phyloP scores from a whole-genome alignment of 148 eudicot species.

The Silene latifolia region DNA sequence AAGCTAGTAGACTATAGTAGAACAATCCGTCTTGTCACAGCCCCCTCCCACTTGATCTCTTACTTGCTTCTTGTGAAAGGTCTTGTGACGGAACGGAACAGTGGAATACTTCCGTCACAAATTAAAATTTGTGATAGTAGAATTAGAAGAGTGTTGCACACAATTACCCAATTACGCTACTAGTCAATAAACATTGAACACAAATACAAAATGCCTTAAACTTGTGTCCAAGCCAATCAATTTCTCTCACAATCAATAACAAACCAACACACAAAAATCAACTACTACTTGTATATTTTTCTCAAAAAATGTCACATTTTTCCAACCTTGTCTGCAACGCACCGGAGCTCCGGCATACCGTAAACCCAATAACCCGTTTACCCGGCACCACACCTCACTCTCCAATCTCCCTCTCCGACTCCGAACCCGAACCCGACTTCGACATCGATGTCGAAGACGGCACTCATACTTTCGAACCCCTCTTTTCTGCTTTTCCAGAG shows the following conservation, averaged over 20 bases:
- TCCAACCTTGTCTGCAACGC: background rate
- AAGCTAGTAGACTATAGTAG: no score
- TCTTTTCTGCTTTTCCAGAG: constrained; percentile 12
- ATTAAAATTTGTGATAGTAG: no score
- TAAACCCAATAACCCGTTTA: background rate
- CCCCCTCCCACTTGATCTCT: no score
- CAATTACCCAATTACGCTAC: no score
- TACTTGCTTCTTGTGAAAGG: no score
- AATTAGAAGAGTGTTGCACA: no score
- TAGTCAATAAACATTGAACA: no score
- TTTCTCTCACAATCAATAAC: background rate
- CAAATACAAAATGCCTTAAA: no score
- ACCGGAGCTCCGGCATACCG: constrained; percentile 12
- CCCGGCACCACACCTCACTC: constrained; percentile 19
- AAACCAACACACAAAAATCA: background rate
- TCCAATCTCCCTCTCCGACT: constrained; percentile 15
- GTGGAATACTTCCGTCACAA: no score
- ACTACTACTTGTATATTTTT: no score
- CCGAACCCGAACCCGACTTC: constrained; percentile 22
- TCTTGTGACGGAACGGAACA: no score
- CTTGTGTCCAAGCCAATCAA: background rate
- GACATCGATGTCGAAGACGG: constrained; percentile 2
- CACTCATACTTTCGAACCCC: constrained; percentile 14
- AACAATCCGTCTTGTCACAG: no score
- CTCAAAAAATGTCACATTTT: background rate